Conservation (phyloP, 2,329 filamentous ascomycete genomes). For the Aureobasidium sp. region DNA sequence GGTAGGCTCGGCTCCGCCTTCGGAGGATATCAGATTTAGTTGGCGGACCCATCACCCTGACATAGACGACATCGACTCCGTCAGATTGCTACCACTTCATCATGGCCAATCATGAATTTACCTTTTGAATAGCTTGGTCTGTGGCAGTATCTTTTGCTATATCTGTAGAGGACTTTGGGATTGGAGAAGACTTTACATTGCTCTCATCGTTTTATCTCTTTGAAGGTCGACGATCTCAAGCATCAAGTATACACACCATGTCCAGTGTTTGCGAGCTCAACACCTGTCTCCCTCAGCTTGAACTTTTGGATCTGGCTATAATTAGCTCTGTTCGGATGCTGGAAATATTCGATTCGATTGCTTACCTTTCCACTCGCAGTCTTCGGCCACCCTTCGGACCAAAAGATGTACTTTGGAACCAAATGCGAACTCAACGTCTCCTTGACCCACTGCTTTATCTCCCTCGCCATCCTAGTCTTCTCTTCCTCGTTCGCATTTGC, state of each 20-base stretch:
- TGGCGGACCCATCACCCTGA: neutral
- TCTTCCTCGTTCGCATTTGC: slow-evolving; percentile 27
- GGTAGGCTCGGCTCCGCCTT: neutral
- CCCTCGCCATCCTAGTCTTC: slow-evolving; percentile 39
- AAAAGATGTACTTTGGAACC: slow-evolving; percentile 86
- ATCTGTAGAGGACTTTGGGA: neutral
- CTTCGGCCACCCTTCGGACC: slow-evolving; percentile 78
- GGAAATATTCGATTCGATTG: too few species aligned
- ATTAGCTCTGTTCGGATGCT: neutral
- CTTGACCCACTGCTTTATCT: slow-evolving; percentile 65
- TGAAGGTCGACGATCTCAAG: too few species aligned
- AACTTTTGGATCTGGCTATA: slow-evolving; percentile 70
- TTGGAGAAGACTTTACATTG: neutral
- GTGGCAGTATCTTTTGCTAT: neutral
- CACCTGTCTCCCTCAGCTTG: slow-evolving; percentile 64
- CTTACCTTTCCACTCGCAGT: slow-evolving; percentile 76
- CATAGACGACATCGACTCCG: too few species aligned
- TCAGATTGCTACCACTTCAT: neutral
- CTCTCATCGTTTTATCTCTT: too few species aligned
- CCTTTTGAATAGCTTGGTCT: neutral
- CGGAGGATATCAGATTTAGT: too few species aligned
- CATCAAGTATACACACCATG: neutral
- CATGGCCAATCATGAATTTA: neutral
- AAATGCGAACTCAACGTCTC: slow-evolving; percentile 64
- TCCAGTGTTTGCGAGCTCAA: slow-evolving; percentile 39